Evolutionary conservation across 2,329 filamentous ascomycete genomes (phyloP).

Genomic region (Aspergillus terreus): DNA sequence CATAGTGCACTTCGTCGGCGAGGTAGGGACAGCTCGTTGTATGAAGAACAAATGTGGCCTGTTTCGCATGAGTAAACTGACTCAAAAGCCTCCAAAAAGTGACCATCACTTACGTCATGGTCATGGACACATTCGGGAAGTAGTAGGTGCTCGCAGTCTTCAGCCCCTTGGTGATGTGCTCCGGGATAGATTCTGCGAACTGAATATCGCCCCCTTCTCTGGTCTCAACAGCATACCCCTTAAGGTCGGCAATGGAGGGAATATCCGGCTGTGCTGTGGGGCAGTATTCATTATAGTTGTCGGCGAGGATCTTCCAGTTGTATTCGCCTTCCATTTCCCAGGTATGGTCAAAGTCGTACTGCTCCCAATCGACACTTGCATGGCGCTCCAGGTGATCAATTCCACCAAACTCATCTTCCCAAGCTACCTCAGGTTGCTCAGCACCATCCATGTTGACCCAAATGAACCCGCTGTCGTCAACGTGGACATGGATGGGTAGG

Average conservation of each 20-base stretch:
- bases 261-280: conserved; percentile 20
- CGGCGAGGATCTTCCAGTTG: conserved; percentile 60
- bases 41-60: conserved; percentile 60
- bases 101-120: conserved; percentile 26
- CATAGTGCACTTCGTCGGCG: conserved; percentile 51
- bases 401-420: conserved; percentile 51
- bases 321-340: conserved; percentile 57
- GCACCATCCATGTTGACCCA: conserved; percentile 56
- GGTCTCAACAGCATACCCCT: conserved; percentile 50
- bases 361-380: conserved; percentile 46
- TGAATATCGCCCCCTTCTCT: conserved; percentile 50
- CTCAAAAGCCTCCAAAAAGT: too few species aligned
- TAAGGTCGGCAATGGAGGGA: conserved; percentile 48
- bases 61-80: not conserved
- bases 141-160: conserved; percentile 31
- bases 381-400: conserved; percentile 47
- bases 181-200: conserved; percentile 40
- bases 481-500: conserved; percentile 52
- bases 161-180: conserved; percentile 48
- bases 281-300: conserved; percentile 58
- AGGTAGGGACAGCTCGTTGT: conserved; percentile 57
- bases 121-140: conserved; percentile 34
- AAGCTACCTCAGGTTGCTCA: conserved; percentile 45
- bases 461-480: conserved; percentile 54
- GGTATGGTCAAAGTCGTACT: conserved; percentile 56